These are phyloP conservation scores for Neonectria magnoliae DNA, from an alignment of 2,329 filamentous ascomycete species.

Conservation along the genomic window DNA sequence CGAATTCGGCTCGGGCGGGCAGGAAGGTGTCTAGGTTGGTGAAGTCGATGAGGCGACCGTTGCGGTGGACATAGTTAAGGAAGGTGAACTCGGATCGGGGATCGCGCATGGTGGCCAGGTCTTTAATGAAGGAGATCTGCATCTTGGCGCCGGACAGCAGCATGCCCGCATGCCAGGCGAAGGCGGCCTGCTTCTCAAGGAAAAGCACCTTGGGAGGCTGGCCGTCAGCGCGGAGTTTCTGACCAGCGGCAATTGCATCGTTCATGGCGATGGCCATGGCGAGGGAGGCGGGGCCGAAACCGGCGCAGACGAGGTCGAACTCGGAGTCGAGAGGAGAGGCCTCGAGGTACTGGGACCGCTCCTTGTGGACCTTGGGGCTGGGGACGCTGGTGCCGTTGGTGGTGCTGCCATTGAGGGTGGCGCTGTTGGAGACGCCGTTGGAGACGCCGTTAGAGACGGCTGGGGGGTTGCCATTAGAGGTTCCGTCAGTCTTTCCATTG, in stretches of 20 bases:
- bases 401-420: conserved; percentile 27
- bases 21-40: conserved; percentile 91
- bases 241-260: conserved; percentile 72
- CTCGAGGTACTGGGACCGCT: conserved; percentile 38
- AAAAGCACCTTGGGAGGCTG: conserved; percentile 79
- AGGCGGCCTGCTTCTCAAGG: conserved; percentile 83
- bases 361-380: conserved; percentile 37
- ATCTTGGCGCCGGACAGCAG: conserved; percentile 91
- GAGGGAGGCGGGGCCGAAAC: conserved; percentile 91
- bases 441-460: conserved; percentile 26
- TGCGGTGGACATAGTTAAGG: conserved; percentile 88
- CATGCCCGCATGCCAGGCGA: conserved; percentile 97
- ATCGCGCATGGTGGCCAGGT: conserved; percentile 88
- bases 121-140: conserved; percentile 98
- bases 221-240: conserved; percentile 52
- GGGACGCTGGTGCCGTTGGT: conserved; percentile 35
- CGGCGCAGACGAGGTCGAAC: conserved; percentile 88
- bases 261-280: conserved; percentile 90
- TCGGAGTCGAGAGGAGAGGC: conserved; percentile 63
- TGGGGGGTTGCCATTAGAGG: conserved; percentile 31
- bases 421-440: conserved; percentile 17
- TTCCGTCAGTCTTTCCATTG: conserved; percentile 33
- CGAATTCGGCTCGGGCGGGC: conserved; percentile 87
- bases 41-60: conserved; percentile 86
- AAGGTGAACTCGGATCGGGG: conserved; percentile 94